A percentile compares a stretch with the other conserved stretches of the same genome.
Evolutionary conservation across 148 eudicot species (phyloP).

Genomic region (Rhododendron ovatum): DNA sequence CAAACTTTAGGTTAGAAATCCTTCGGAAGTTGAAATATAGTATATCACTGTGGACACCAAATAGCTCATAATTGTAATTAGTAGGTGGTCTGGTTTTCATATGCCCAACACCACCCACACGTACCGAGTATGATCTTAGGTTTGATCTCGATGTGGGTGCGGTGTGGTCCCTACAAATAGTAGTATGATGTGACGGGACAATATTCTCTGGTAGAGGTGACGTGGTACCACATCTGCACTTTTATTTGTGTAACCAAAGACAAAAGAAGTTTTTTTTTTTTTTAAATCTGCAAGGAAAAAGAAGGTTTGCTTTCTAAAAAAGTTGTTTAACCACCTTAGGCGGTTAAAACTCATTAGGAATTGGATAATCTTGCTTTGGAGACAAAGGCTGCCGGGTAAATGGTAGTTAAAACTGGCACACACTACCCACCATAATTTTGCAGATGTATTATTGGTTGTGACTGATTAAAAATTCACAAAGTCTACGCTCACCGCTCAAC

Average conservation of each 20-base stretch:
- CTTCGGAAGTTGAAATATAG: not conserved
- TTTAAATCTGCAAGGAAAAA: no score
- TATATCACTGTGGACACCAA: not conserved
- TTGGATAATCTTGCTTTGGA: not conserved
- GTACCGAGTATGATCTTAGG: not conserved
- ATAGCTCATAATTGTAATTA: not conserved
- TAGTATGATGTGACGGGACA: not conserved
- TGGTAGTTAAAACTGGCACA: not conserved
- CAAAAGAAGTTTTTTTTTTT: not conserved
- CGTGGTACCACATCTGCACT: not conserved
- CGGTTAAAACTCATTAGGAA: not conserved
- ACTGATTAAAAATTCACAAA: not conserved
- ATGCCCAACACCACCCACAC: not conserved
- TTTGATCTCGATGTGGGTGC: not conserved
- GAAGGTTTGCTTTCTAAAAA: not conserved
- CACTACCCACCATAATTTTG: constrained; percentile 3
- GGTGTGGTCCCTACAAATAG: not conserved
- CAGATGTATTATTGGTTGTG: constrained; percentile 5
- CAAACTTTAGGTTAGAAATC: constrained; percentile 2
- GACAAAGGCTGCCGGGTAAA: not conserved
- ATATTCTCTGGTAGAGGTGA: not conserved
- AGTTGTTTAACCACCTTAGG: not conserved
- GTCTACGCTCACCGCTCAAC: no score
- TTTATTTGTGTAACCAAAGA: not conserved
- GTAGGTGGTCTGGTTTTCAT: not conserved